Base-by-base conservation (phyloP, 1,284 basidiomycete genomes). In the Xerocomus cyaneibrunnescens region DNA sequence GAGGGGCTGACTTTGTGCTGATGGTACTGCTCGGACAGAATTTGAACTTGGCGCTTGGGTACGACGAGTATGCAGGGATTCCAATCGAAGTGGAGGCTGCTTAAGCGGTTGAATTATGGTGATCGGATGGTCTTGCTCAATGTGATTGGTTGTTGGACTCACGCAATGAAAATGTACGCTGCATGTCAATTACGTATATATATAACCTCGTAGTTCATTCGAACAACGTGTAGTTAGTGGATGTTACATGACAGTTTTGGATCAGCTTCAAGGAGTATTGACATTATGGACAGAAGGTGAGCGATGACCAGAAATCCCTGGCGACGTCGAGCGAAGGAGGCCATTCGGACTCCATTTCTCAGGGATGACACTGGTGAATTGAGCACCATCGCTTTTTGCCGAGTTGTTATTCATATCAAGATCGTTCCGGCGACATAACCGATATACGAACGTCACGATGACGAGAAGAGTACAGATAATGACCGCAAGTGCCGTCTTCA, bases 31-130 rank as follows among this genome's bases (percentile, higher is more conserved):
- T 46, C 28, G 86, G 95, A 97, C 72, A 98, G 89, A 99, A 99
- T 72, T 73, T 99, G 65, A 99, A 99, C 75, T 79, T 98, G 44
- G 88, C 94, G 3, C 79, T 99, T 28, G 96, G 96, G 13, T 92
- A 91, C 62, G 92, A 96, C 56, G 96, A 98, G 68, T 87, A 85
- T 58, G 85, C 85, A 1, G 95, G 94, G 6, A 94, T 98, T 54
- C 84, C 84, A 3, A 36, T 57, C 8, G 21, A 54, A 9, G 44
- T 28, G 2, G 40, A 48, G 17, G 31, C 12, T 4, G 50, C 44
- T 30, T 64, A 62, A 42, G 14, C 1, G 28, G 28, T 30, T 21
- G n/a, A 38, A 7, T 47, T 25, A 1, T 22, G 36, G 12, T 10
- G 21, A 9, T 31, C 5, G 32, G 12, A 19, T 14, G 31, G 28